These are phyloP conservation scores for Tetrapisispora taiwanensis DNA, from an alignment of 805 yeast genomes.

Conservation along the genomic window DNA sequence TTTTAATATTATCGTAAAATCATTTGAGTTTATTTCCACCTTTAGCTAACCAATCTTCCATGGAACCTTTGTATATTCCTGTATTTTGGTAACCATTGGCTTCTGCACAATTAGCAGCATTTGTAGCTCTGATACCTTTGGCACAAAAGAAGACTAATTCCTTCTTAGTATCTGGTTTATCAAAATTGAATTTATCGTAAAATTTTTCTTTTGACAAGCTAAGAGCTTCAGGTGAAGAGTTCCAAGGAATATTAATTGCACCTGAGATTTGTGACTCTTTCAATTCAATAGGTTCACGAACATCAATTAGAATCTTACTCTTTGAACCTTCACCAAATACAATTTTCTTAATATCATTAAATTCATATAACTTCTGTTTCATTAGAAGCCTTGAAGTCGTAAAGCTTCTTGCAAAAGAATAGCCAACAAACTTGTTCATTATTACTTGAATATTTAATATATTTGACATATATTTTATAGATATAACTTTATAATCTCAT, in stretches of 20 bases:
- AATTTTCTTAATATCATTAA: not conserved
- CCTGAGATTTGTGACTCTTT: conserved; percentile 62
- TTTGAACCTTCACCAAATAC: not conserved
- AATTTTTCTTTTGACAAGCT: conserved; percentile 61
- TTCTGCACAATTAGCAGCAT: conserved; percentile 72
- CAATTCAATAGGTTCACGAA: conserved; percentile 75
- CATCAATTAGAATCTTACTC: conserved; percentile 41
- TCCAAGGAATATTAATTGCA: conserved; percentile 74
- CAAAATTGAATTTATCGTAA: conserved; percentile 58
- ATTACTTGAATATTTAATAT: no score
- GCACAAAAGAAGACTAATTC: conserved; percentile 75
- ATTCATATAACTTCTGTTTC: not conserved
- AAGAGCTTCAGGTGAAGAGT: conserved; percentile 76
- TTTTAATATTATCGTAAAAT: not conserved
- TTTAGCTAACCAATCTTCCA: conserved; percentile 59
- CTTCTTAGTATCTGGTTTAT: conserved; percentile 54
- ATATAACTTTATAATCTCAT: no score
- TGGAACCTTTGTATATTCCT: conserved; percentile 72
- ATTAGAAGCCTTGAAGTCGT: not conserved
- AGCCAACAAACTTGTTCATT: not conserved
- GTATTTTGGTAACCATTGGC: conserved; percentile 68
- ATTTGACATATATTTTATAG: no score
- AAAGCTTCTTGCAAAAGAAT: not conserved
- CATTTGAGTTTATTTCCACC: conserved; percentile 11
- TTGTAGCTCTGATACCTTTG: conserved; percentile 75